Evolutionary conservation across 1,284 basidiomycete genomes (phyloP), one percentile per base, ranked within the genome.

Genomic region (Apiotrichum akiyoshidainum): DNA sequence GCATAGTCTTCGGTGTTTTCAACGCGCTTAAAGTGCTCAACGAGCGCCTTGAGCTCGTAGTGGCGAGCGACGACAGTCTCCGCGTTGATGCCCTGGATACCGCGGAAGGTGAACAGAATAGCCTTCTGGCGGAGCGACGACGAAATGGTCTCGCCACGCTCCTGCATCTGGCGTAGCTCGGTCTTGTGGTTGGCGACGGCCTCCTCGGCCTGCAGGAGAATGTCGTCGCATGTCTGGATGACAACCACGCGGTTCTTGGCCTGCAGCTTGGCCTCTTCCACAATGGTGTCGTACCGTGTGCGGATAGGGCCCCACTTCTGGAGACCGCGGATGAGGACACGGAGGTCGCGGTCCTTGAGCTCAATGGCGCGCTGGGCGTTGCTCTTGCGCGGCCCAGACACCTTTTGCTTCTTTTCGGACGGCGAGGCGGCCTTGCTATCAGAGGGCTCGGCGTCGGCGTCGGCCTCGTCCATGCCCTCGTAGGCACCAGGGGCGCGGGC

Each of bases 231-330:
- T 26, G 92, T 89, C 68, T 94, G 89, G 50, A 89, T 84, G 70
- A 99, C 87, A 83, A 98, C 89, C 46, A 87, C 87, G 65, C 87
- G 87, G 79, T 99, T 96, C 84, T 99, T 99, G 80, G 90, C 88
- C 67, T 88, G 85, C 58, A 99, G 84, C 76, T 93, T 94, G n/a
- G 93, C 84, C 76, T 99, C 95, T 58, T 82, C 82, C 63, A 95
- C 93, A 69, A 99, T 97, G 57, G 88, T 83, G 59, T 97, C 92
- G 78, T 95, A 97, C 49, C 95, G 89, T 68, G 90, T 87, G 54
- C 92, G 86, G 64, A 99, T 92, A 76, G 99, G 95, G 34, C 96
- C 96, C 93, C 95, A 99, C 58, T 93, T 88, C 73, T 97, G 93
- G 67, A 99, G 83, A 72, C 92, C 95, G 65, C 95, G 86, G 63